Percentiles rank a stretch among this genome's conserved stretches.
Evolutionary conservation across 805 yeast species (phyloP).

Genomic region (Cyberlindnera xishuangbannaensis): DNA sequence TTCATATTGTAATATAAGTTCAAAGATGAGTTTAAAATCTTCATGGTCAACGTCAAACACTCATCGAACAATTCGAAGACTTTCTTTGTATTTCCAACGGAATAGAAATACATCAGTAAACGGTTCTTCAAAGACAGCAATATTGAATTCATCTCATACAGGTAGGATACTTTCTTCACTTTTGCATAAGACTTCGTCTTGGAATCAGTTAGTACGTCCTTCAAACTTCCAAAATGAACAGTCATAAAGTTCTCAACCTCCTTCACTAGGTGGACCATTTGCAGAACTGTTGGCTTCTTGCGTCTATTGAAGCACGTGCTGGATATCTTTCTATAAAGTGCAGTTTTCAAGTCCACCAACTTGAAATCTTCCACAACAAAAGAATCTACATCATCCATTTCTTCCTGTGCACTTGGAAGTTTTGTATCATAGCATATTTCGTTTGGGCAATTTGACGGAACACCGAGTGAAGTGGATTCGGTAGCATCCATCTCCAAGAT

Average conservation of each 20-base stretch:
- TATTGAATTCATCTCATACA: slow-evolving; percentile 26
- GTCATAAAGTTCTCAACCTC: slow-evolving; percentile 31
- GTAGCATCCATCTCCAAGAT: slow-evolving; percentile 22
- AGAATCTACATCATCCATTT: slow-evolving; percentile 33
- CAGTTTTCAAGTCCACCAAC: slow-evolving; percentile 28
- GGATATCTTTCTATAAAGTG: slow-evolving; percentile 28
- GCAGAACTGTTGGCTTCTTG: slow-evolving; percentile 29
- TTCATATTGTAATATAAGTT: slow-evolving; percentile 29
- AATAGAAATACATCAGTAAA: slow-evolving; percentile 37
- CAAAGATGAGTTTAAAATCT: slow-evolving; percentile 29
- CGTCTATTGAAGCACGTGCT: slow-evolving; percentile 29
- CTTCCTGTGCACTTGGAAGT: slow-evolving; percentile 28
- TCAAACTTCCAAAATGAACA: slow-evolving; percentile 24
- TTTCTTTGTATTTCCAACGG: slow-evolving; percentile 22
- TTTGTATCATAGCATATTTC: slow-evolving; percentile 18
- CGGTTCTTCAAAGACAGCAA: slow-evolving; percentile 31
- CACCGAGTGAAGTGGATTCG: slow-evolving; percentile 12
- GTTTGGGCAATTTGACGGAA: slow-evolving; percentile 15
- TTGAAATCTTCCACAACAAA: slow-evolving; percentile 29
- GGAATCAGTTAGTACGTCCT: slow-evolving; percentile 12
- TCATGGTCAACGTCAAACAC: slow-evolving; percentile 24
- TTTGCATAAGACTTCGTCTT: slow-evolving; percentile 12
- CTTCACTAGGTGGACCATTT: slow-evolving; percentile 27
- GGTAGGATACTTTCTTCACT: slow-evolving; percentile 21
- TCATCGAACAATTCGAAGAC: slow-evolving; percentile 33